Evolutionary conservation across 306 rosid species (phyloP), one percentile per base, ranked within the genome.

Genomic region (Fragaria ananassa): DNA sequence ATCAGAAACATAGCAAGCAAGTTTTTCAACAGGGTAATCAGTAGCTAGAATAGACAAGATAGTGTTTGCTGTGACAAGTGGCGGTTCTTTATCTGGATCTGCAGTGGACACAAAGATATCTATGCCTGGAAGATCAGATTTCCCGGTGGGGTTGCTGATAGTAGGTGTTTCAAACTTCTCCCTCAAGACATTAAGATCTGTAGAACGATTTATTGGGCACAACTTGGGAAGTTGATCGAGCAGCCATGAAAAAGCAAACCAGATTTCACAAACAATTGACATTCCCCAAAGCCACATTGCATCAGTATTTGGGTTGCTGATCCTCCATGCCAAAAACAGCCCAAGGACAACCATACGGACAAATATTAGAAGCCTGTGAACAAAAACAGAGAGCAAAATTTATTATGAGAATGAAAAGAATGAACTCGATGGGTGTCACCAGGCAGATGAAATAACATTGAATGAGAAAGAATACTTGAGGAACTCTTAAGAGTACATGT

Each of bases 161-260:
- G 79, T 85, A 3, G 92, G 92, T 34, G 80, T 64, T 83, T 94
- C 98, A 54, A 94, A 94, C 77, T 94, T 94, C 70, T 94, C 98
- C 83, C 76, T 94, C 85, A 94, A 83, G 62, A 94, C 96, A 79
- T 86, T 90, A 75, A 94, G 96, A 85, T 94, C 96, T 0, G 97
- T 90, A 6, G 96, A 79, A 31, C 97, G 93, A 73, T 94, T 94
- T 53, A 91, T 49, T 1, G 98, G 98, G 68, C 96, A 90, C 41
- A 94, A 82, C 86, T 94, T 94, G 8, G 98, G 97, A 18, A 94
- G 83, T 60, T 91, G 97, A 81, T 94, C 98, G 57, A 94, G 91
- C 63, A 94, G 98, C 98, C 98, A 94, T 41, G 98, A 94, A 75
- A 94, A 90, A 62, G 98, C 98, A 86, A 94, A 94, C 98, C 98